These are phyloP conservation scores for Euphrasia arctica DNA, from an alignment of 305 asterid genomes.

Conservation along the genomic window DNA sequence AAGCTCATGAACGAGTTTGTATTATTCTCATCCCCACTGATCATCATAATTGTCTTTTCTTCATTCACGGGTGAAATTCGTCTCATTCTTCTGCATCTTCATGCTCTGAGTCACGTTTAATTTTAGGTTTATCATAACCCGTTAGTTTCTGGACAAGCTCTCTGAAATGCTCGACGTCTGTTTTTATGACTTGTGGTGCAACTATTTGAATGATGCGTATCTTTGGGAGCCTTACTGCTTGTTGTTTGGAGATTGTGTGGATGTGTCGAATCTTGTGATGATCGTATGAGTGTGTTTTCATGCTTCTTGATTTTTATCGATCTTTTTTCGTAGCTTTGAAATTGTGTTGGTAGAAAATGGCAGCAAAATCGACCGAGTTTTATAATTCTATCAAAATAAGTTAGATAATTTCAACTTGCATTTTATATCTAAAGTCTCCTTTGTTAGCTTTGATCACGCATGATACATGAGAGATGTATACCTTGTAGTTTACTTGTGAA, in stretches of 20 bases:
- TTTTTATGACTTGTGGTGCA: conserved; percentile 66
- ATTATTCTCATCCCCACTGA: neutral
- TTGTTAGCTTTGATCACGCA: too few relatives aligned
- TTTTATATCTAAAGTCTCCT: too few relatives aligned
- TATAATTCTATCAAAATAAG: too few relatives aligned
- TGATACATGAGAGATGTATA: too few relatives aligned
- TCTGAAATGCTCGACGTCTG: conserved; percentile 58
- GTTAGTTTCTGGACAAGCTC: conserved; percentile 78
- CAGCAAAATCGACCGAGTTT: neutral
- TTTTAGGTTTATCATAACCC: conserved; percentile 25
- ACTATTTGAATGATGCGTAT: conserved; percentile 73
- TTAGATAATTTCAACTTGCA: too few relatives aligned
- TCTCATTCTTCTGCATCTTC: neutral
- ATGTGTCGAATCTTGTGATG: conserved; percentile 21
- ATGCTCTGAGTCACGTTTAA: too few relatives aligned
- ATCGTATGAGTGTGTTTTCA: conserved; percentile 36
- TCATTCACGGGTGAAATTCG: neutral
- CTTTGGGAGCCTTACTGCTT: conserved; percentile 42
- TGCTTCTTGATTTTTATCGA: conserved; percentile 20
- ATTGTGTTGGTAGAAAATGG: too few relatives aligned
- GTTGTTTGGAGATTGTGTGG: conserved; percentile 35
- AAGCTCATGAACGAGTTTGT: neutral
- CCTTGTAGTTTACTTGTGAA: too few relatives aligned
- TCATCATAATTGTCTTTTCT: neutral
- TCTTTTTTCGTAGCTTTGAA: too few relatives aligned